Evolutionary conservation across 345 rosid genomes (phyloP).

Genomic region (Gossypium ekmanianum): DNA sequence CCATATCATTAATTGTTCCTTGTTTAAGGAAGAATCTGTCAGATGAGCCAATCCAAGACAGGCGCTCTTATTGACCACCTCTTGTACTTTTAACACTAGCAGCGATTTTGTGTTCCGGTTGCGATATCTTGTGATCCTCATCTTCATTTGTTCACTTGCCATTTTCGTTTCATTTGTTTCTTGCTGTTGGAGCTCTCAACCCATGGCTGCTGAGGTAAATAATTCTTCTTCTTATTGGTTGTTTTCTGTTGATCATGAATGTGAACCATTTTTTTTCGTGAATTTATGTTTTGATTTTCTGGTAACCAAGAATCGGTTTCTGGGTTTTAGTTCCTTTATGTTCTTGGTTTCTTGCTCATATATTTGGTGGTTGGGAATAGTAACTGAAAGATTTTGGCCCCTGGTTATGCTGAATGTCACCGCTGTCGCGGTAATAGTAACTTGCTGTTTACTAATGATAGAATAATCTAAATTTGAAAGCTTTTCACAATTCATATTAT

Average conservation of each 20-base stretch:
- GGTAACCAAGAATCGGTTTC: neutral
- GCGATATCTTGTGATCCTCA: conserved; percentile 6
- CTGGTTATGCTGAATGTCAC: neutral
- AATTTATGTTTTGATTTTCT: neutral
- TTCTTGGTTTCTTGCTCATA: neutral
- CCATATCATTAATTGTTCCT: conserved; percentile 21
- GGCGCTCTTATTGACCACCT: conserved; percentile 1
- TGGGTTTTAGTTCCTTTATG: conserved; percentile 1
- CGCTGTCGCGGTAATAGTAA: neutral
- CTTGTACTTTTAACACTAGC: neutral
- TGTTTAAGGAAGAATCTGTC: conserved; percentile 20
- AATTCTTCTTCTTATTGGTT: neutral
- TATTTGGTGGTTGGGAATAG: neutral
- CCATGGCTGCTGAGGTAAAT: conserved; percentile 37
- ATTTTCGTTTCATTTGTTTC: neutral
- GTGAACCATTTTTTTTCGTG: neutral
- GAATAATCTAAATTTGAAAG: neutral
- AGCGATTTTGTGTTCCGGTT: neutral
- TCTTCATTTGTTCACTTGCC: neutral
- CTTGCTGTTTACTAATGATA: neutral
- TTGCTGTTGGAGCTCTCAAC: neutral
- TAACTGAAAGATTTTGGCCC: neutral
- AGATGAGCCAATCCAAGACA: conserved; percentile 6
- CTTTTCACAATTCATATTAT: neutral
- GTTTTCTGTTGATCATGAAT: neutral